Percentiles rank a stretch among this genome's conserved stretches.
phyloP scores from a whole-genome alignment of 2,329 filamentous ascomycete species.

The Cytospora piceicola region DNA sequence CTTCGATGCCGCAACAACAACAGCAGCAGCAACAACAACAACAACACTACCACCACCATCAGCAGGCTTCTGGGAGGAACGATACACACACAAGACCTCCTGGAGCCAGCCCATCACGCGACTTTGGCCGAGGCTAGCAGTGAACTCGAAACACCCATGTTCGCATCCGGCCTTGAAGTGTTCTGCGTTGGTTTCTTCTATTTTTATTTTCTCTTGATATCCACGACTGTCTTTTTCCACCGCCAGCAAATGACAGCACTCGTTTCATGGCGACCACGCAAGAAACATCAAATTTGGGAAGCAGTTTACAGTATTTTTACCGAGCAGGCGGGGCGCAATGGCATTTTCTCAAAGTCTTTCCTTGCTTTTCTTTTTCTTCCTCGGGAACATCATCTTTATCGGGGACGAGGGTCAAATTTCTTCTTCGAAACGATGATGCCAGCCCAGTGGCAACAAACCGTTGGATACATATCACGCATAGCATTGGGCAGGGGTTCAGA shows the following conservation, averaged over 20 bases:
- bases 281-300: neutral
- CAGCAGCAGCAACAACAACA: conserved; percentile 16
- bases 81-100: conserved; percentile 6
- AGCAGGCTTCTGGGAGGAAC: neutral
- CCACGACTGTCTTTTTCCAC: neutral
- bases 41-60: neutral
- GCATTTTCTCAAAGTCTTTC: neutral
- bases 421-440: neutral
- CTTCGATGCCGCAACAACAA: conserved; percentile 12
- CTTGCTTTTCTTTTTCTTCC: neutral
- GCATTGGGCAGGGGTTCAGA: neutral
- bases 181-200: neutral
- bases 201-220: neutral
- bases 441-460: neutral
- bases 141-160: neutral
- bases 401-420: neutral
- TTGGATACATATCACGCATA: neutral
- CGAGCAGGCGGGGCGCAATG: neutral
- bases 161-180: neutral
- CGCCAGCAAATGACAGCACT: neutral
- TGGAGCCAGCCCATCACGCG: neutral
- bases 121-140: neutral
- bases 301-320: neutral
- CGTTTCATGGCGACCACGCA: neutral
- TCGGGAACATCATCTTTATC: neutral